Conservation (phyloP, 441 rosid genomes). For the Adansonia gregorii region DNA sequence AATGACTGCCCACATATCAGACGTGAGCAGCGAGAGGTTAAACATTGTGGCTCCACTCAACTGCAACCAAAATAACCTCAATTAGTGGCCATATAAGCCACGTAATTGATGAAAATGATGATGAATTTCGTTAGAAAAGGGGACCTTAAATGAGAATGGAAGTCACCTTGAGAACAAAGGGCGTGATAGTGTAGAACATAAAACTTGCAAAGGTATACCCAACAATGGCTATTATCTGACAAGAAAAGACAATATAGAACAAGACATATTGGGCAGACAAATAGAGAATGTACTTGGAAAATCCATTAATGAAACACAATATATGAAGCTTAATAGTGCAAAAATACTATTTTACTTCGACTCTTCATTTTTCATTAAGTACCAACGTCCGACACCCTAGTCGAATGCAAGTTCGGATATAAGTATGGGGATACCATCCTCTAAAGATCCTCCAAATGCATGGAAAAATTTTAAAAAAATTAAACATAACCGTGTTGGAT, state of each 20-base stretch:
- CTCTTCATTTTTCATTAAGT: too few species aligned
- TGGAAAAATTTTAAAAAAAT: too few species aligned
- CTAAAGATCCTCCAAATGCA: too few species aligned
- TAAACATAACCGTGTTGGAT: too few species aligned
- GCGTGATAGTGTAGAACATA: constrained; percentile 44
- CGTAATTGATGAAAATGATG: too few species aligned
- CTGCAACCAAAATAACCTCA: constrained; percentile 31
- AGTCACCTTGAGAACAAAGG: constrained; percentile 54
- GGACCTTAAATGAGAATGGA: not conserved
- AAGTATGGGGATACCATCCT: too few species aligned
- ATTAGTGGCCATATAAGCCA: constrained; percentile 1
- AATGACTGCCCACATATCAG: constrained; percentile 74
- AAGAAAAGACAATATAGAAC: not conserved
- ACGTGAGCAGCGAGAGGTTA: constrained; percentile 60
- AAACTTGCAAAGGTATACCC: constrained; percentile 44
- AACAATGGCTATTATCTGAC: constrained; percentile 46
- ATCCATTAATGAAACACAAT: not conserved
- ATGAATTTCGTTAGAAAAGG: not conserved
- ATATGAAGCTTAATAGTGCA: not conserved
- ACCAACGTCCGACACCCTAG: too few species aligned
- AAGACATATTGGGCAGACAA: not conserved
- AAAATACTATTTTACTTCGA: too few species aligned
- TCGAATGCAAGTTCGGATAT: too few species aligned
- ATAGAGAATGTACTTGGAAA: not conserved
- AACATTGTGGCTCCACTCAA: constrained; percentile 64